Conservation (phyloP, 1,139 yeast genomes). For the Lodderomyces pseudojiufengensis region DNA sequence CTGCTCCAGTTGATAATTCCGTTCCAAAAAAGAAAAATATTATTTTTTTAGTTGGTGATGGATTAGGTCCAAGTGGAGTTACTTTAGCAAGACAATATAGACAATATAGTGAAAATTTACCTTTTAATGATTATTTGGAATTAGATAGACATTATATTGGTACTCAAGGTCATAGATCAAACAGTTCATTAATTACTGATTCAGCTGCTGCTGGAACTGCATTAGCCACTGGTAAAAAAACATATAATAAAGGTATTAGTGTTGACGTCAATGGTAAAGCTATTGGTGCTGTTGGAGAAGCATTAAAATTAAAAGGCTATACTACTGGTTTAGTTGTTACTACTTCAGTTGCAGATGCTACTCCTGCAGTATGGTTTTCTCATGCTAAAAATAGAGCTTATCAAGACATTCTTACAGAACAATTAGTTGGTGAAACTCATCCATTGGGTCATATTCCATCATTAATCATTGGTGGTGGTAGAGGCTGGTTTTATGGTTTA, state of each 20-base stretch:
- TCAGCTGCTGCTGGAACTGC: conserved; percentile 97
- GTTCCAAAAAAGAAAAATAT: conserved; percentile 46
- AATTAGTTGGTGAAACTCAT: conserved; percentile 63
- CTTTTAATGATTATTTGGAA: conserved; percentile 49
- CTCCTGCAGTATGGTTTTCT: conserved; percentile 83
- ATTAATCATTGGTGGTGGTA: conserved; percentile 85
- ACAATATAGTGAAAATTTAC: conserved; percentile 47
- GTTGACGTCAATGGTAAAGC: conserved; percentile 81
- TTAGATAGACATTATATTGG: conserved; percentile 73
- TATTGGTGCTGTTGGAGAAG: conserved; percentile 68
- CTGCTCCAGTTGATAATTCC: conserved; percentile 13
- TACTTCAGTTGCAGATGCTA: too few relatives aligned
- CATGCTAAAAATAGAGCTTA: conserved; percentile 71
- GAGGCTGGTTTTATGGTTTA: conserved; percentile 64
- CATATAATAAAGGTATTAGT: conserved; percentile 86
- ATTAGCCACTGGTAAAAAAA: conserved; percentile 71
- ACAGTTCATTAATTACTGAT: conserved; percentile 71
- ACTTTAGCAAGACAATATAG: conserved; percentile 66
- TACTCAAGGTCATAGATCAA: conserved; percentile 72
- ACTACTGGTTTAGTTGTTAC: conserved; percentile 84
- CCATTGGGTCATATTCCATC: conserved; percentile 76
- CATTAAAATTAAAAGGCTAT: conserved; percentile 56
- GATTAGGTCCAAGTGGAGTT: conserved; percentile 85
- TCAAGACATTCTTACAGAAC: conserved; percentile 82
- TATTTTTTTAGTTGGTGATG: conserved; percentile 84